Conservation (phyloP, 352 stramenopile genomes). For the Phytopythium oedochilum region DNA sequence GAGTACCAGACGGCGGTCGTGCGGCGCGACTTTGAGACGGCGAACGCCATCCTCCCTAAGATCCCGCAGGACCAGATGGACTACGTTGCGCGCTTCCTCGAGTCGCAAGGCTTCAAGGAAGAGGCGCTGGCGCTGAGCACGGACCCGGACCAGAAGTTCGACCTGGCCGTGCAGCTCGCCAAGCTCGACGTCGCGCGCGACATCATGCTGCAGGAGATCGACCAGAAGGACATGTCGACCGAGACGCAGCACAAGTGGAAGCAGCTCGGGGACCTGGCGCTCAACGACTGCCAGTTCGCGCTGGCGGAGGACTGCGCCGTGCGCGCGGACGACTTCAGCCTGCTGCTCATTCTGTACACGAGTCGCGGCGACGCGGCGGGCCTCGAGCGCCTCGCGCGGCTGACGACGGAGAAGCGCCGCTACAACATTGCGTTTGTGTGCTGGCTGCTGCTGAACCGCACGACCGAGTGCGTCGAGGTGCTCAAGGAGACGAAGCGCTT, state of each 20-base stretch:
- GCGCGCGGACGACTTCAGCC: slow-evolving; percentile 94
- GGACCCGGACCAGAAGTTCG: slow-evolving; percentile 97
- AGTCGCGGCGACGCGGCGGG: slow-evolving; percentile 92
- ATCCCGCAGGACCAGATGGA: slow-evolving; percentile 91
- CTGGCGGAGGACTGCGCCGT: slow-evolving; percentile 94
- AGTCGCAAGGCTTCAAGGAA: slow-evolving; percentile 99
- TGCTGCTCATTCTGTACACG: slow-evolving; percentile 96
- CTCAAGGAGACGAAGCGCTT: slow-evolving; percentile 94
- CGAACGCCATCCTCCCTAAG: slow-evolving; percentile 94
- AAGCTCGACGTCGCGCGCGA: slow-evolving; percentile 93
- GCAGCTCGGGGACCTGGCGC: slow-evolving; percentile 92
- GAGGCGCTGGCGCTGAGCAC: slow-evolving; percentile 93
- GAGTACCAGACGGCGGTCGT: slow-evolving; percentile 99
- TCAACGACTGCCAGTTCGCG: slow-evolving; percentile 91
- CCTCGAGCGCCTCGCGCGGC: slow-evolving; percentile 86
- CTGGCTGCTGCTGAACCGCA: slow-evolving; percentile 93
- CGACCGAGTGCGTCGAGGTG: slow-evolving; percentile 95
- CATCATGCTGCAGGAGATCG: slow-evolving; percentile 91
- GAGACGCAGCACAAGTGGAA: slow-evolving; percentile 98
- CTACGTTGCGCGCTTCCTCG: slow-evolving; percentile 92
- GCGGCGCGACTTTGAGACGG: slow-evolving; percentile 96
- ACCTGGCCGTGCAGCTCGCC: slow-evolving; percentile 96
- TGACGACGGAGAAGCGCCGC: slow-evolving; percentile 82
- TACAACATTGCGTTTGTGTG: slow-evolving; percentile 97
- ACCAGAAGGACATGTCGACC: slow-evolving; percentile 86